phyloP scores from a whole-genome alignment of 768 basidiomycete species.

The Suillus decipiens region DNA sequence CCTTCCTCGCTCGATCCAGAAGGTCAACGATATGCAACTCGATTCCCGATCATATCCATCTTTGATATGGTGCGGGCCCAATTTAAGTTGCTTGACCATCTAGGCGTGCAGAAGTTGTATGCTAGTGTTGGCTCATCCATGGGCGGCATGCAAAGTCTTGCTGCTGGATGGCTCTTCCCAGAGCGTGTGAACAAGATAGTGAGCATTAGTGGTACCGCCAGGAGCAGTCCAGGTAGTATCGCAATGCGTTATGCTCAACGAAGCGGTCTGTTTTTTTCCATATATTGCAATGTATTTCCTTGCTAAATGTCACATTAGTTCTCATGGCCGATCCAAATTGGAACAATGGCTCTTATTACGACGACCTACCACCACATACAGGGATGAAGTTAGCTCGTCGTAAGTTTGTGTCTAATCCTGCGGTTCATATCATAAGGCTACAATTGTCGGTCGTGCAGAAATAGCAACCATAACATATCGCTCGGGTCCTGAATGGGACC shows the following conservation, averaged over 20 bases:
- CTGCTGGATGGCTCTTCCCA: constrained; percentile 91
- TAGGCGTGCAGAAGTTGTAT: constrained; percentile 83
- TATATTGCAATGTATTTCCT: not conserved
- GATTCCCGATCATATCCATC: constrained; percentile 88
- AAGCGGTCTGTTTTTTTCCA: constrained; percentile 66
- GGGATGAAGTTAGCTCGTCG: constrained; percentile 99
- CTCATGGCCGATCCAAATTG: constrained; percentile 99
- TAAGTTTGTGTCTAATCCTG: constrained; percentile 40
- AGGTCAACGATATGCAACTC: constrained; percentile 78
- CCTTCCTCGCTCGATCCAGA: constrained; percentile 81
- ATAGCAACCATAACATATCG: constrained; percentile 99
- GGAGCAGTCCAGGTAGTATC: constrained; percentile 88
- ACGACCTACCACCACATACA: constrained; percentile 90
- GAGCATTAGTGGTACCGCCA: constrained; percentile 92
- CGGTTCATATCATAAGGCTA: constrained; percentile 9
- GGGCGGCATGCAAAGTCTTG: constrained; percentile 98
- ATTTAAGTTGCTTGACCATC: constrained; percentile 79
- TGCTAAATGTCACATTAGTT: constrained; percentile 49
- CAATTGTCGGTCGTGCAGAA: constrained; percentile 49
- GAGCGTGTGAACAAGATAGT: constrained; percentile 87
- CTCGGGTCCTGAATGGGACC: constrained; percentile 99
- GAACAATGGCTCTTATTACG: constrained; percentile 99
- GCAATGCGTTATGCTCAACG: constrained; percentile 97
- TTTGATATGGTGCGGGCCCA: constrained; percentile 99
- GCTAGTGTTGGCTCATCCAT: constrained; percentile 95